Base-by-base conservation (phyloP, 2,329 filamentous ascomycete genomes). In the Fusarium redolens region DNA sequence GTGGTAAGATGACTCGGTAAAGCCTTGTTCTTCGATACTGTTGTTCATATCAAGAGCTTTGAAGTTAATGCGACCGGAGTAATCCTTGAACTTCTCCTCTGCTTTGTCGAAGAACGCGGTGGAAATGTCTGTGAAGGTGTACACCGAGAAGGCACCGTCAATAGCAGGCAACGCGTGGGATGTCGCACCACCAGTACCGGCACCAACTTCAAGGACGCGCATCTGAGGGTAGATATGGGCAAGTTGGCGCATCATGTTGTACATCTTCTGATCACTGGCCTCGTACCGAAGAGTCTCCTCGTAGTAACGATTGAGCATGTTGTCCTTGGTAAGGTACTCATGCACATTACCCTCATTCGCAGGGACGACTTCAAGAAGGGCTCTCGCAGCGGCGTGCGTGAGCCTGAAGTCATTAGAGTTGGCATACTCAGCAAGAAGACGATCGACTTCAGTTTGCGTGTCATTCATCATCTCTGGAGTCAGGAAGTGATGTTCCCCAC, bases 281-380 rank as follows among this genome's bases (percentile, higher is more conserved):
- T 50, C 55, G 4, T 41, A 45, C 0, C 28, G 51, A 22, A 52
- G 37, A 14, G 52, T 57, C 1, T 61, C 54, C 40, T 33, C 31
- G 62, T 86, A 85, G 52, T 82, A 80, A 6, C 75, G 54, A 14
- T 79, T 73, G 7, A 85, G 70, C 44, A 83, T 69, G 28, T 65
- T 45, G 8, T 79, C 75, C 43, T 65, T 65, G 31, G 61, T 65
- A 15, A 66, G 63, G 17, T 50, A 22, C 25, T 66, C 61, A 3
- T 62, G 60, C 7, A 66, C 43, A 0, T 58, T 54, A 4, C 54
- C 50, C 15, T 65, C 60, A 4, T 66, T 66, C 0, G 48, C 63
- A 5, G 48, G 60, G 1, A 66, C 61, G 13, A 65, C 61, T 33
- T 65, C 37, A 6, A 54, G 41, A 4, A 66, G 37, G 4, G 62